Base-by-base conservation (phyloP, 176 grass and related monocot species). In the Carex scoparia region DNA sequence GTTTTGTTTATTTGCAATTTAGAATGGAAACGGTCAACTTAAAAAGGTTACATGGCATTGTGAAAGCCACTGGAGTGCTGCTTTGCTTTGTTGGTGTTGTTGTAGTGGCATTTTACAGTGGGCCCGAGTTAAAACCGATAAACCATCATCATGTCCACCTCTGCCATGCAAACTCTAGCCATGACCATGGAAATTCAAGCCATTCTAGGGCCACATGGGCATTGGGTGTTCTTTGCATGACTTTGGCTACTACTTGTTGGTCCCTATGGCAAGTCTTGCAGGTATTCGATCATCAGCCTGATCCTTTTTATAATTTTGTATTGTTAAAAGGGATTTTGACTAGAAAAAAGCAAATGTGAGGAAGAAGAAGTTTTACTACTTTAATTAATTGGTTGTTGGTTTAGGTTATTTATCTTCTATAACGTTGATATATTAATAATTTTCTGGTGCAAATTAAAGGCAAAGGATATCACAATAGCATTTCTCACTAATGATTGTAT, bases 1-100 rank as follows among this genome's bases (percentile, higher is more conserved):
- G 18, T 49, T 51, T 48, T 51, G 42, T 28, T 51, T 49, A 27
- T 74, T 27, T 74, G 7, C 44, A 28, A 48, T 49, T 51, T 66
- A 96, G 94, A 66, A 84, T 96, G 89, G 94, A 96, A 88, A 93
- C 84, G 2, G 79, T 96, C 40, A 96, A 96, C 80, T 0, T 91
- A 19, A 87, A 84, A 87, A 88, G 30, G 69, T n/a, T 60, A 38
- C 87, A 87, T 7, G 94, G 94, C 79, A 31, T 93, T 19, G 72
- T 86, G 18, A 96, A 96, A 15, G 87, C 75, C 4, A 62, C 37
- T 0, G 94, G 94, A 8, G 89, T 90, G 0, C 30, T 91, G 23
- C 88, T 96, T 66, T 96, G 91, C 91, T 49, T 93, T 13, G 74
- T 79, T 49, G 94, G 94, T 16, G 91, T 90, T 9, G n/a, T 93